Percentiles rank a stretch among this genome's conserved stretches.
Evolutionary conservation across 768 basidiomycete genomes (phyloP).

Genomic region (Pisolithus microcarpus): DNA sequence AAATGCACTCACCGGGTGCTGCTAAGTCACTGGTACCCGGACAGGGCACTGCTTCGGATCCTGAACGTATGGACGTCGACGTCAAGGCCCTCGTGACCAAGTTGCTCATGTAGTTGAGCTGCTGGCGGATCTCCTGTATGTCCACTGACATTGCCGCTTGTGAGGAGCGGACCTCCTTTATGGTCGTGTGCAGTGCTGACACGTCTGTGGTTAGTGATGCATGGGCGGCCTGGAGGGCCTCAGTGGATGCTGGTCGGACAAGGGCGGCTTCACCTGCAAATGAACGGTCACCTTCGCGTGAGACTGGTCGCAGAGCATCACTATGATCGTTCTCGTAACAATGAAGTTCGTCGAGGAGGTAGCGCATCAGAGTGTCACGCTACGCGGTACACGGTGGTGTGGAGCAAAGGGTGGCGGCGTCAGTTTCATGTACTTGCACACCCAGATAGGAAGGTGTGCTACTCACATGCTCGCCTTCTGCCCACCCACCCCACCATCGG

Average conservation of each 20-base stretch:
- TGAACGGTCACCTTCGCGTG: background rate
- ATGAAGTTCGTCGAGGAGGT: constrained; percentile 25
- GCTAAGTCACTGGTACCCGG: too few relatives aligned
- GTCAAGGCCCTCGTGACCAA: background rate
- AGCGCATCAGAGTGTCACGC: constrained; percentile 8
- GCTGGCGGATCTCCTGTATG: background rate
- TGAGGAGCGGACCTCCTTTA: background rate
- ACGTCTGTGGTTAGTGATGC: background rate
- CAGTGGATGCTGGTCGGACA: background rate
- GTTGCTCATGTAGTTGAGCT: background rate
- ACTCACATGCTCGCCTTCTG: constrained; percentile 30
- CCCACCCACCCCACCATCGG: constrained; percentile 41
- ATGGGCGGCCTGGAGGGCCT: background rate
- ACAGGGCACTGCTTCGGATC: too few relatives aligned
- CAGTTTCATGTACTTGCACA: background rate
- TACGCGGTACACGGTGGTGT: background rate
- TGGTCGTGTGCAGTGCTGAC: background rate
- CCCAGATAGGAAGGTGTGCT: background rate
- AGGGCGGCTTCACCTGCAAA: background rate
- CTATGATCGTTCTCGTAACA: constrained; percentile 20
- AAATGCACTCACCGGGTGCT: too few relatives aligned
- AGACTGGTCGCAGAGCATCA: constrained; percentile 4
- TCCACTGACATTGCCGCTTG: background rate
- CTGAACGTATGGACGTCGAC: too few relatives aligned
- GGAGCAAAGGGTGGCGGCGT: background rate